These are phyloP conservation scores for Tolypocladium amazonense DNA, from an alignment of 2,329 filamentous ascomycete genomes.

Conservation along the genomic window DNA sequence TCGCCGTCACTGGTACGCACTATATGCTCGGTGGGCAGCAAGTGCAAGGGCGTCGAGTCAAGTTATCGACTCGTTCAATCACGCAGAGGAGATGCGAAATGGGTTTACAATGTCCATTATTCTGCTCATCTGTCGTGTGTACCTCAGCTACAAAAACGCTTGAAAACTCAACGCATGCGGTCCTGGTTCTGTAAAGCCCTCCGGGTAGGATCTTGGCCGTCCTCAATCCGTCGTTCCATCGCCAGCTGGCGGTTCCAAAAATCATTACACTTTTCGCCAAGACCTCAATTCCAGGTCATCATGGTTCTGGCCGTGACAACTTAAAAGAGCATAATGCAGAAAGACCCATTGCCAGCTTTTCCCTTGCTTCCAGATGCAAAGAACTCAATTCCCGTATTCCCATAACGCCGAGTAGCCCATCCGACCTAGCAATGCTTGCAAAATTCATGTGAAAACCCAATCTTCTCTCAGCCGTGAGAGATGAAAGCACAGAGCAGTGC, in stretches of 20 bases:
- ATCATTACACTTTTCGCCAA: not conserved
- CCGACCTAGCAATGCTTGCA: not conserved
- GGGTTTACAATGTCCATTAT: not conserved
- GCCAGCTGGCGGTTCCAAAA: not conserved
- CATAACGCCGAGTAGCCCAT: not conserved
- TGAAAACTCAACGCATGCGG: not conserved
- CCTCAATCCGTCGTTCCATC: not conserved
- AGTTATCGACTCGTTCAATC: not conserved
- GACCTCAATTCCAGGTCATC: not conserved
- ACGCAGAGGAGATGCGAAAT: not conserved
- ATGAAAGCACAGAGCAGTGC: not conserved
- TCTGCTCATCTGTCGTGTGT: not conserved
- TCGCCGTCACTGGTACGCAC: not conserved
- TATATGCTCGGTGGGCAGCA: not conserved
- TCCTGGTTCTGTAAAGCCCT: not conserved
- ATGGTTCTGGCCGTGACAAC: not conserved
- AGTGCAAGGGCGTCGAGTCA: not conserved
- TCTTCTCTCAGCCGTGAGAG: not conserved
- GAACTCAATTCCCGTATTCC: not conserved
- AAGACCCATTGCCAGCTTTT: not conserved
- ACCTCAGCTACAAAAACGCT: not conserved
- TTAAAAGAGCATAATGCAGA: not conserved
- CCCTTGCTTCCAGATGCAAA: not conserved
- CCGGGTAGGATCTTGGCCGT: not conserved
- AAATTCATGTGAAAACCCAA: not conserved